phyloP scores from a whole-genome alignment of 805 yeast genomes.

The Myxozyma vanderwaltii region DNA sequence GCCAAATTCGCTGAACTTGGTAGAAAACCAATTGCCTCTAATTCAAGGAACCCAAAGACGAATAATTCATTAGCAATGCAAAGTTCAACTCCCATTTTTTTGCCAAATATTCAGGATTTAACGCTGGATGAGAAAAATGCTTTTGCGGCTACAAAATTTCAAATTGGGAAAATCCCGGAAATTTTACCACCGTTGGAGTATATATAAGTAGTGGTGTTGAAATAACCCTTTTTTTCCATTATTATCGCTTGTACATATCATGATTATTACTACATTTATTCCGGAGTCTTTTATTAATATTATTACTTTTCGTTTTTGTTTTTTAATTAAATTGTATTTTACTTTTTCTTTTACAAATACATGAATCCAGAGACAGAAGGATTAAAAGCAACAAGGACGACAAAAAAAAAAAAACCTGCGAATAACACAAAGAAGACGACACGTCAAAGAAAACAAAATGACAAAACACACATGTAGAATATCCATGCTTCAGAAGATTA shows the following conservation, averaged over 20 bases:
- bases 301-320: background rate
- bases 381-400: background rate
- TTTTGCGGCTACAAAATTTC: constrained; percentile 47
- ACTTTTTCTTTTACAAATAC: constrained; percentile 8
- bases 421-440: background rate
- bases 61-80: constrained; percentile 3
- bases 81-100: constrained; percentile 9
- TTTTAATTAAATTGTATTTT: constrained; percentile 6
- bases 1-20: background rate
- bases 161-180: constrained; percentile 70
- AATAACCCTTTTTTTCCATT: no score
- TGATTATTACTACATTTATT: no score
- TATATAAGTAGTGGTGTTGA: background rate
- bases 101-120: constrained; percentile 21
- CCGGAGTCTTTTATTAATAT: background rate
- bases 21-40: constrained; percentile 2
- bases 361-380: background rate
- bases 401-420: background rate
- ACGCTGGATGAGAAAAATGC: constrained; percentile 20
- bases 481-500: background rate
- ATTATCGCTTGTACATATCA: no score
- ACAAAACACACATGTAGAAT: background rate
- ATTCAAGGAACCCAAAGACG: constrained; percentile 7
- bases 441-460: background rate
- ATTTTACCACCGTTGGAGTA: constrained; percentile 63